Percentiles rank a stretch among this genome's conserved stretches.
Evolutionary conservation across 768 basidiomycete genomes (phyloP).

Genomic region (Leccinum truebloodii): DNA sequence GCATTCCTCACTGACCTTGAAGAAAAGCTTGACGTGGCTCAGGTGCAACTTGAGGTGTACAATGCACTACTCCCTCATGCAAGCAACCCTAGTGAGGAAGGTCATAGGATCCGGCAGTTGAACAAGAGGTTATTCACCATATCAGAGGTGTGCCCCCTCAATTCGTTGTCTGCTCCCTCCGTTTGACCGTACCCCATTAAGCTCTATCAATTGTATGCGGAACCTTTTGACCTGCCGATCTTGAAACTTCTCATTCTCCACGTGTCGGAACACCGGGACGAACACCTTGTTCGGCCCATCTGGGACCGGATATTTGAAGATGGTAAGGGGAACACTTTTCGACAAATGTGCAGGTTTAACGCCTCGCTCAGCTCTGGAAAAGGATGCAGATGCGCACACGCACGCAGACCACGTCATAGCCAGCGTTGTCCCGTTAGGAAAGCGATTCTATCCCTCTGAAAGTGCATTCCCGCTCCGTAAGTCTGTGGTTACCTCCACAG

Average conservation of each 20-base stretch:
- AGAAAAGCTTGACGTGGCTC: slow-evolving; percentile 95
- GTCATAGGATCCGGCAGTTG: slow-evolving; percentile 60
- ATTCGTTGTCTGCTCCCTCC: slow-evolving; percentile 3
- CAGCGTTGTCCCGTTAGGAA: slow-evolving; percentile 70
- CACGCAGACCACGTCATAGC: slow-evolving; percentile 64
- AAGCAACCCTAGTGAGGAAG: slow-evolving; percentile 60
- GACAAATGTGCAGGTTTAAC: slow-evolving; percentile 9
- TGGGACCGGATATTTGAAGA: slow-evolving; percentile 89
- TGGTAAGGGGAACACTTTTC: slow-evolving; percentile 44
- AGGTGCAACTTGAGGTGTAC: slow-evolving; percentile 93
- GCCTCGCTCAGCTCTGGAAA: slow-evolving; percentile 47
- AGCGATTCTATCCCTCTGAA: slow-evolving; percentile 89
- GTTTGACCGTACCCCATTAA: slow-evolving; percentile 34
- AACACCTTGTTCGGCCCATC: slow-evolving; percentile 75
- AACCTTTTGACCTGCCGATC: slow-evolving; percentile 79
- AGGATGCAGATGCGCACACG: slow-evolving; percentile 52
- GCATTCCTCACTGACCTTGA: slow-evolving; percentile 88
- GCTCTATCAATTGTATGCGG: slow-evolving; percentile 88
- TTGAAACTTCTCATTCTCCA: slow-evolving; percentile 90
- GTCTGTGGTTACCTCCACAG: slow-evolving; percentile 26
- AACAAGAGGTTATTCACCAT: slow-evolving; percentile 70
- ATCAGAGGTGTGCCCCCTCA: slow-evolving; percentile 64
- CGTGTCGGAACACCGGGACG: slow-evolving; percentile 91
- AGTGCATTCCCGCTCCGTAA: slow-evolving; percentile 85
- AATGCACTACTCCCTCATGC: slow-evolving; percentile 62